Conservation (phyloP, 225 moss, liverwort and hornwort species). For the Polytrichum commune region DNA sequence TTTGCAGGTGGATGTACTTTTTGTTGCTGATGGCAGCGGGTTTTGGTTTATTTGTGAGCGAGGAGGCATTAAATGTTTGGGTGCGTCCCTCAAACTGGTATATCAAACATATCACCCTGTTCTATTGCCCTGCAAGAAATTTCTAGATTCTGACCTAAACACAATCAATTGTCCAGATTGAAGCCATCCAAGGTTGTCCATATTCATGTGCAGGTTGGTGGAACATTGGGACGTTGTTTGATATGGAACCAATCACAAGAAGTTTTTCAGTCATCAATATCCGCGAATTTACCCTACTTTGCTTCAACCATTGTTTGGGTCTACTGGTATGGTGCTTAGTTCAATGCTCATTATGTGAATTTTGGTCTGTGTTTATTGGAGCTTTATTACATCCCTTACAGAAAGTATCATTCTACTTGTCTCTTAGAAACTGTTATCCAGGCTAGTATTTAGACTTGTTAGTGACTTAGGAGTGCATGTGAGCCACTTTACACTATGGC, state of each 20-base stretch:
- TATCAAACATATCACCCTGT: slow-evolving; percentile 25
- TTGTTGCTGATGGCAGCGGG: slow-evolving; percentile 90
- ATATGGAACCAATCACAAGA: slow-evolving; percentile 64
- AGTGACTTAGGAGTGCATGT: too few species aligned
- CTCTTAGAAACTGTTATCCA: too few species aligned
- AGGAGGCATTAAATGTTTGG: slow-evolving; percentile 99
- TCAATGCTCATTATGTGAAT: not conserved
- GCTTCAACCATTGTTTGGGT: slow-evolving; percentile 80
- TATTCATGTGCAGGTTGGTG: slow-evolving; percentile 68
- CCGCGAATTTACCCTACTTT: slow-evolving; percentile 67
- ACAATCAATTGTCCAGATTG: too few species aligned
- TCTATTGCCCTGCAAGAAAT: too few species aligned
- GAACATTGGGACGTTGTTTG: slow-evolving; percentile 72
- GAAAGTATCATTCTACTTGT: too few species aligned
- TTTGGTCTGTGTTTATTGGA: too few species aligned
- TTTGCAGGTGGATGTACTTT: slow-evolving; percentile 82
- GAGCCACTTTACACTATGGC: too few species aligned
- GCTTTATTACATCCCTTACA: too few species aligned
- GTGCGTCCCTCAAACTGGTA: slow-evolving; percentile 96
- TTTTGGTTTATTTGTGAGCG: slow-evolving; percentile 92
- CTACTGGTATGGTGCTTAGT: slow-evolving; percentile 57
- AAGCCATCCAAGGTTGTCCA: not conserved
- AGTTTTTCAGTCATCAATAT: slow-evolving; percentile 54
- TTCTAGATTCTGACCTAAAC: too few species aligned
- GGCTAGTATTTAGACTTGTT: too few species aligned